These are phyloP conservation scores for Polytrichum commune DNA, from an alignment of 225 moss, liverwort and hornwort species.

Conservation along the genomic window DNA sequence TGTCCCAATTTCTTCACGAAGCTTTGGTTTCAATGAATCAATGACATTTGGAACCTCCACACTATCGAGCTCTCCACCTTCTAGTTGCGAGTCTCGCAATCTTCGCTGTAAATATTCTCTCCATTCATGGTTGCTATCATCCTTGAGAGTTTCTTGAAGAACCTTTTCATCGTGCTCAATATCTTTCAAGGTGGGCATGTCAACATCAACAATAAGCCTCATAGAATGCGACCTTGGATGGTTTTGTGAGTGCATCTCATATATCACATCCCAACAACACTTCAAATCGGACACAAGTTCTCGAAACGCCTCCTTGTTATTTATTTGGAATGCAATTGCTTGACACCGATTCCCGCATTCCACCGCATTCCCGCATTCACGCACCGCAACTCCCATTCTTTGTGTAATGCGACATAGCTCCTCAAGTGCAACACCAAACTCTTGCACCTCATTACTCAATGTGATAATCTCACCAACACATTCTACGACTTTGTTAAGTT, in stretches of 20 bases:
- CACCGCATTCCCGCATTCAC: background rate
- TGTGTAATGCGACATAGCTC: background rate
- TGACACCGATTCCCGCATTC: background rate
- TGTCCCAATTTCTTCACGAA: background rate
- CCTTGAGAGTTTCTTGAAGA: background rate
- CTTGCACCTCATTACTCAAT: background rate
- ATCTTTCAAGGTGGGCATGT: background rate
- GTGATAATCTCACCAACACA: background rate
- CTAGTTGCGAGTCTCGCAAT: background rate
- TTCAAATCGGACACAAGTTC: background rate
- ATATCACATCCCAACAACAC: background rate
- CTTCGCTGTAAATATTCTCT: background rate
- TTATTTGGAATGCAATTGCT: background rate
- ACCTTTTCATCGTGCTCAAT: background rate
- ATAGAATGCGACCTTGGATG: no score
- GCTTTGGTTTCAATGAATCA: background rate
- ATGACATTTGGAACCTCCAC: background rate
- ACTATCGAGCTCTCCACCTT: background rate
- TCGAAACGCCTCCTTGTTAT: background rate
- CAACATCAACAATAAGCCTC: background rate
- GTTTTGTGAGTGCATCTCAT: no score
- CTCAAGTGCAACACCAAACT: background rate
- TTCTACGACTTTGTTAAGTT: background rate
- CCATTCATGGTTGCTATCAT: background rate
- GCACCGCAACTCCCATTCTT: background rate